Percentiles rank a stretch among this genome's conserved stretches.
These are phyloP conservation scores for Termitomyces sp. DNA, from an alignment of 768 basidiomycete genomes.

Conservation along the genomic window DNA sequence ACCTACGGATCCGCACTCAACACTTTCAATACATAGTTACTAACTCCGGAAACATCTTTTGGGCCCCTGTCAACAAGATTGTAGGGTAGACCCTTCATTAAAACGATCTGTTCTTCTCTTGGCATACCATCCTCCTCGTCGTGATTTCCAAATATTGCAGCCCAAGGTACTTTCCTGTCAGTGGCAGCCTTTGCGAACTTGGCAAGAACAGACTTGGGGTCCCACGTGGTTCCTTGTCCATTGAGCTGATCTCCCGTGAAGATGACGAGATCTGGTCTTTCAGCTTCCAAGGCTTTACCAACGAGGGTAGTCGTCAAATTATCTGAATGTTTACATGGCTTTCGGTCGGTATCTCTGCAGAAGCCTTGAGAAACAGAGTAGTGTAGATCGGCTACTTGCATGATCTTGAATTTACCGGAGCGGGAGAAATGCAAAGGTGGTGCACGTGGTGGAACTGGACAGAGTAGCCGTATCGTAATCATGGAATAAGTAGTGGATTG, in stretches of 20 bases:
- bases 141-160: constrained; percentile 92
- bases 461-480: constrained; percentile 3
- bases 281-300: constrained; percentile 60
- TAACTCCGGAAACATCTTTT: constrained; percentile 78
- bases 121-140: constrained; percentile 67
- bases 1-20: constrained; percentile 79
- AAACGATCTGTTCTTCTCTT: constrained; percentile 58
- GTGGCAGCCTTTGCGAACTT: constrained; percentile 82
- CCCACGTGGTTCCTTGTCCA: constrained; percentile 88
- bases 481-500: not conserved
- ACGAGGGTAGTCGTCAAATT: constrained; percentile 74
- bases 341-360: constrained; percentile 70
- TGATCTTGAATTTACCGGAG: constrained; percentile 82
- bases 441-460: constrained; percentile 59
- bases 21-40: constrained; percentile 88
- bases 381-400: constrained; percentile 92
- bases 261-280: constrained; percentile 88
- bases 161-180: constrained; percentile 79
- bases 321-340: constrained; percentile 60
- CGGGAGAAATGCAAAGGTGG: constrained; percentile 77
- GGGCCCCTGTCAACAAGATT: constrained; percentile 80
- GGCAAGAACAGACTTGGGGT: constrained; percentile 78
- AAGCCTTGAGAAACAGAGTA: constrained; percentile 75
- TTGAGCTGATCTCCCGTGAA: constrained; percentile 94
- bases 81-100: constrained; percentile 80